phyloP scores from a whole-genome alignment of 805 yeast genomes.

The Saccharomycopsis olivae region DNA sequence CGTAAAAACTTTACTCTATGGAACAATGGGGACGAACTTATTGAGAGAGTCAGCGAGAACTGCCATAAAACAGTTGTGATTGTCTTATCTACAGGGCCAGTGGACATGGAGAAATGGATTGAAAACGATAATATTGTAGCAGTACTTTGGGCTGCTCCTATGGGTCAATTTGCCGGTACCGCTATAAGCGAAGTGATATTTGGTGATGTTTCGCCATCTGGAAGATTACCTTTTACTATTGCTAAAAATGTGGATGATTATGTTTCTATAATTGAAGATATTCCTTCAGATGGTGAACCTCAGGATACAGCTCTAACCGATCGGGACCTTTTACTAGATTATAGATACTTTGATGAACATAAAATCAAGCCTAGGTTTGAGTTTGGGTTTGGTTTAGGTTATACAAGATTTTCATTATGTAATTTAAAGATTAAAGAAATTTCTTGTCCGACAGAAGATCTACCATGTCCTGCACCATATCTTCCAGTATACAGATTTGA shows the following conservation, averaged over 20 bases:
- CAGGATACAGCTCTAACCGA: constrained; percentile 24
- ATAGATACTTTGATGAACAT: constrained; percentile 46
- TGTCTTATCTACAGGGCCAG: constrained; percentile 49
- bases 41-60: constrained; percentile 36
- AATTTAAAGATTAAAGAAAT: constrained; percentile 24
- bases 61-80: constrained; percentile 49
- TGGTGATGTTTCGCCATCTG: constrained; percentile 53
- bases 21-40: constrained; percentile 47
- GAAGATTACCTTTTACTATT: constrained; percentile 52
- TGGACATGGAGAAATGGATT: constrained; percentile 33
- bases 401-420: constrained; percentile 21
- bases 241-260: constrained; percentile 41
- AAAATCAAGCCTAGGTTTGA: constrained; percentile 48
- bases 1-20: constrained; percentile 41
- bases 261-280: constrained; percentile 34
- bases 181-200: constrained; percentile 48
- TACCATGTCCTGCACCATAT: constrained; percentile 22
- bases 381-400: constrained; percentile 24
- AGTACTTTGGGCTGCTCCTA: constrained; percentile 43
- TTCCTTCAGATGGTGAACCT: constrained; percentile 28
- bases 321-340: constrained; percentile 34
- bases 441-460: constrained; percentile 30
- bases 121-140: constrained; percentile 50
- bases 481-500: constrained; percentile 31
- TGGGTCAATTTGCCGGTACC: constrained; percentile 45